These are phyloP conservation scores for Aspergillus niger DNA, from an alignment of 2,329 filamentous ascomycete species.

Conservation along the genomic window DNA sequence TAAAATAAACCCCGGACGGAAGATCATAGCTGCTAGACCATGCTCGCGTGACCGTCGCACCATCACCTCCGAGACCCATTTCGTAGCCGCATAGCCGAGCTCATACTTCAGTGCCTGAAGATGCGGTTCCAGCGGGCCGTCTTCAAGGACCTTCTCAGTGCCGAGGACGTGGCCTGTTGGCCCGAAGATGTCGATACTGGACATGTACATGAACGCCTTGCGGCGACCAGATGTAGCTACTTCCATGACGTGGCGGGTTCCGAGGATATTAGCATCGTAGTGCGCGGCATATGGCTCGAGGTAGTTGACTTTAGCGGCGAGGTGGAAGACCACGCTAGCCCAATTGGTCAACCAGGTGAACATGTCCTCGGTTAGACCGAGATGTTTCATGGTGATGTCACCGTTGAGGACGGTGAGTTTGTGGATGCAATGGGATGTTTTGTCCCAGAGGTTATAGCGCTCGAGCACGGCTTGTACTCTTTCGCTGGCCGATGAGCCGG, in stretches of 20 bases:
- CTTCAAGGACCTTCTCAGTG: slow-evolving; percentile 8
- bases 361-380: slow-evolving; percentile 63
- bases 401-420: slow-evolving; percentile 46
- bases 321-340: slow-evolving; percentile 71
- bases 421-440: not conserved
- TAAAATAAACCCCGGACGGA: slow-evolving; percentile 77
- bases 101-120: slow-evolving; percentile 47
- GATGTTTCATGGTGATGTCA: slow-evolving; percentile 66
- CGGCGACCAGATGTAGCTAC: slow-evolving; percentile 58
- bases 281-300: slow-evolving; percentile 70
- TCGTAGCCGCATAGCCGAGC: slow-evolving; percentile 81
- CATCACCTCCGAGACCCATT: slow-evolving; percentile 71
- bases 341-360: slow-evolving; percentile 65
- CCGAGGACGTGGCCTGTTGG: slow-evolving; percentile 13
- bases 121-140: slow-evolving; percentile 16
- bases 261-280: slow-evolving; percentile 68
- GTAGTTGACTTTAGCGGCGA: slow-evolving; percentile 74
- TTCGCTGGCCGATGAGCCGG: slow-evolving; percentile 31
- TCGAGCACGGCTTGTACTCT: slow-evolving; percentile 53
- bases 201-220: slow-evolving; percentile 22
- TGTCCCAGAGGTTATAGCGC: slow-evolving; percentile 39
- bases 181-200: slow-evolving; percentile 20
- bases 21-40: slow-evolving; percentile 68
- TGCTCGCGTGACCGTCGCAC: slow-evolving; percentile 71
- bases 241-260: slow-evolving; percentile 68